Percentiles rank a stretch among this genome's conserved stretches.
phyloP scores from a whole-genome alignment of 2,329 filamentous ascomycete species.

The Sphaerulina vaccinii region DNA sequence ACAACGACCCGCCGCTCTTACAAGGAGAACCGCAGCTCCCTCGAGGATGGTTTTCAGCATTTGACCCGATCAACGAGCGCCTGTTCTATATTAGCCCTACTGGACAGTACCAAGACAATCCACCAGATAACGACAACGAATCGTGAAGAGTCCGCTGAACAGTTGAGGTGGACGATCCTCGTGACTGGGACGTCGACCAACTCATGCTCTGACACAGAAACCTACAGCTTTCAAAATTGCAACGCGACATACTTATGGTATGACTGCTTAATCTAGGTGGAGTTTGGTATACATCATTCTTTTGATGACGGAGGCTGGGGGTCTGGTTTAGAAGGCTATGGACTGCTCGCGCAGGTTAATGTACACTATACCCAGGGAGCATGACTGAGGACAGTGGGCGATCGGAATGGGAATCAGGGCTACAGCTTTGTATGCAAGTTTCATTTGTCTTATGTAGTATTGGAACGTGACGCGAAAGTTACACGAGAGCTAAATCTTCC shows the following conservation, averaged over 20 bases:
- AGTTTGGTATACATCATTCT: background rate
- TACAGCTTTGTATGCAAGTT: slow-evolving; percentile 3
- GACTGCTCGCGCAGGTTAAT: slow-evolving; percentile 23
- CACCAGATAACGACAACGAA: too few species aligned
- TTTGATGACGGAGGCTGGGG: background rate
- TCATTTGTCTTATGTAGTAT: background rate
- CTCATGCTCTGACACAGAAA: too few species aligned
- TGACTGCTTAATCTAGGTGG: background rate
- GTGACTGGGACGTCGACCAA: too few species aligned
- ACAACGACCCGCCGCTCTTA: too few species aligned
- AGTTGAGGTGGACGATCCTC: too few species aligned
- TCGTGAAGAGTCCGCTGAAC: too few species aligned
- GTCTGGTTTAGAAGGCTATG: slow-evolving; percentile 15
- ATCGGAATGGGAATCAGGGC: background rate
- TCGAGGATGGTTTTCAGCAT: too few species aligned
- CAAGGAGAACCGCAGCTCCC: too few species aligned
- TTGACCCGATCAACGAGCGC: too few species aligned
- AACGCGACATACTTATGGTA: background rate
- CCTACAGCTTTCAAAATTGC: background rate
- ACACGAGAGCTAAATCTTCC: background rate
- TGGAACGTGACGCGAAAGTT: background rate
- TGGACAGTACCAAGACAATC: too few species aligned
- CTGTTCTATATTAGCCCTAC: too few species aligned
- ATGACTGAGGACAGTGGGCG: background rate
- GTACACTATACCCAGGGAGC: slow-evolving; percentile 16